Evolutionary conservation across 192 early-diverging fungal genomes (phyloP), one percentile per base, ranked within the genome.

Genomic region (Coemansia sp.): DNA sequence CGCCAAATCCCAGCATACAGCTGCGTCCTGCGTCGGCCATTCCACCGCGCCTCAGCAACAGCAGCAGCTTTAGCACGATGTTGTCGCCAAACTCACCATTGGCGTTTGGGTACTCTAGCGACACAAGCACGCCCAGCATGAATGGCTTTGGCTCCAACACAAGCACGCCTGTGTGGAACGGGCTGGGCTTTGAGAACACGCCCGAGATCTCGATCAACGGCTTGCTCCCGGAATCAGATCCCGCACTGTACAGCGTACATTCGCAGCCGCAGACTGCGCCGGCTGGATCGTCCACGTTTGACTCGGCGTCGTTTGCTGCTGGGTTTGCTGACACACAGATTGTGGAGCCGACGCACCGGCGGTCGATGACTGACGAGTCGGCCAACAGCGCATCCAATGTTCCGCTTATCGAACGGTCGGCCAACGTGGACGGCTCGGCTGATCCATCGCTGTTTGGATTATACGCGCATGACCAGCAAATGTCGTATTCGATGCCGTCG

Each of bases 341-440:
- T 0, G 3, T 19, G 48, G 41, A 29, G 15, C 32, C 32, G 8
- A 35, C 6, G 32, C 67, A 65, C 24, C 57, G 22, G 4, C 67
- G 67, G 7, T 43, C 54, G 9, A 51, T 56, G 51, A 54, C 73
- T 8, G 25, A 52, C 12, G 73, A 69, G 10, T 78, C 75, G n/a
- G 6, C 52, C 1, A 63, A 67, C 47, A 72, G 65, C 50, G 25
- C 60, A 8, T 76, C 74, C 14, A 76, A 70, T 50, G 32, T 72
- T 10, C 75, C 75, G 3, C 66, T 77, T 15, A 56, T 71, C n/a
- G 65, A 72, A 48, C 69, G 64, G 11, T 59, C 69, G 5, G 48
- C 61, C 8, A 51, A 66, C 37, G 48, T 17, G 19, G 54, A 38
- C 7, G 8, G 14, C 1, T 50, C 57, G 11, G 38, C 55, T 11